These are phyloP conservation scores for Mortierella sp. DNA, from an alignment of 371 early-diverging fungal genomes.

Conservation along the genomic window DNA sequence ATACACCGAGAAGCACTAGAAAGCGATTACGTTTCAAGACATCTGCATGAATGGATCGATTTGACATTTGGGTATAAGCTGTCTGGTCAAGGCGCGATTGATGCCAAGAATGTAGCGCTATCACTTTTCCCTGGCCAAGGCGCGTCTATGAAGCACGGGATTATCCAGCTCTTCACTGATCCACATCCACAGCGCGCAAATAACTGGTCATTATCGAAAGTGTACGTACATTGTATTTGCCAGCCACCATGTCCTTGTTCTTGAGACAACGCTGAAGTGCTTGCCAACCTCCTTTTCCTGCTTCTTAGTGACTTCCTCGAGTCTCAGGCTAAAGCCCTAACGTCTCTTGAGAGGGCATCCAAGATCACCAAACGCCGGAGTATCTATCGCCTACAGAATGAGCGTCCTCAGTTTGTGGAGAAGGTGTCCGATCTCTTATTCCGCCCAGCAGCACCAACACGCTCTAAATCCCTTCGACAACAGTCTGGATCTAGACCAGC, in stretches of 20 bases:
- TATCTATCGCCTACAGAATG: conserved; percentile 29
- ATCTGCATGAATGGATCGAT: conserved; percentile 88
- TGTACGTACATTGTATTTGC: conserved; percentile 11
- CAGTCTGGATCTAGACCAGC: conserved; percentile 26
- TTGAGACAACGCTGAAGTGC: too few relatives aligned
- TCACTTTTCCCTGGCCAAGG: conserved; percentile 73
- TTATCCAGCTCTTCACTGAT: conserved; percentile 78
- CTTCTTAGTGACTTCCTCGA: conserved; percentile 41
- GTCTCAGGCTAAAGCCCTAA: conserved; percentile 13
- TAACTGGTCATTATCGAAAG: conserved; percentile 48
- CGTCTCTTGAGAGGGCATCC: conserved; percentile 38
- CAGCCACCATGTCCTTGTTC: too few relatives aligned
- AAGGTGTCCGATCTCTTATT: conserved; percentile 50
- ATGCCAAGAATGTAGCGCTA: conserved; percentile 78
- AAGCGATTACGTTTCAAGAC: conserved; percentile 80
- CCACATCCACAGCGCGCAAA: conserved; percentile 69
- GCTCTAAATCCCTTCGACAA: conserved; percentile 43
- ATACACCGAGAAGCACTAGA: conserved; percentile 80
- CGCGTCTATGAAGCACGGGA: conserved; percentile 80
- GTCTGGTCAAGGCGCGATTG: conserved; percentile 79
- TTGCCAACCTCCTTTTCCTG: neutral
- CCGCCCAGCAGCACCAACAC: conserved; percentile 42
- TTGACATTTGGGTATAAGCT: conserved; percentile 86
- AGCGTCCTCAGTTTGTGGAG: conserved; percentile 51
- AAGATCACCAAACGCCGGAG: conserved; percentile 45